Evolutionary conservation across 805 yeast species (phyloP).

Genomic region (Candida succiphila): DNA sequence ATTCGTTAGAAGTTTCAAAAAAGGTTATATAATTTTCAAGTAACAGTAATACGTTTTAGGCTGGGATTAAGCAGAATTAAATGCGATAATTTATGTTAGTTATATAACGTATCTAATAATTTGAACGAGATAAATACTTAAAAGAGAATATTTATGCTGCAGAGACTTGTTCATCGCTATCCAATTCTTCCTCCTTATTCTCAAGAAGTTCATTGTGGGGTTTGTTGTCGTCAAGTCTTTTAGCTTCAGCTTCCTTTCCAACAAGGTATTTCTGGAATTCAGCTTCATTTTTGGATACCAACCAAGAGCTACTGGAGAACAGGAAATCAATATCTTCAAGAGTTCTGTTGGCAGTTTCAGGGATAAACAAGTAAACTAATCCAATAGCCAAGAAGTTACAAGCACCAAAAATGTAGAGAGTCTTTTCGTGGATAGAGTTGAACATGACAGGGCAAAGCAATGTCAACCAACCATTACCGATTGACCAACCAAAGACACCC

Average conservation of each 20-base stretch:
- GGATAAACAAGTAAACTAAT: slow-evolving; percentile 25
- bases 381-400: slow-evolving; percentile 14
- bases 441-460: slow-evolving; percentile 23
- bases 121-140: neutral
- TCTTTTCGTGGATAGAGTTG: slow-evolving; percentile 17
- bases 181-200: neutral
- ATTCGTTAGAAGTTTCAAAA: no score
- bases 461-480: slow-evolving; percentile 26
- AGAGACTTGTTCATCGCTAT: neutral
- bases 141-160: neutral
- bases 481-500: slow-evolving; percentile 19
- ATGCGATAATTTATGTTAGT: no score
- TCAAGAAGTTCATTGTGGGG: neutral
- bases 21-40: no score
- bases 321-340: slow-evolving; percentile 34
- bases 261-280: slow-evolving; percentile 3
- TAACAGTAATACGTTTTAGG: no score
- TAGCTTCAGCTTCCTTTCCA: neutral
- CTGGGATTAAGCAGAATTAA: no score
- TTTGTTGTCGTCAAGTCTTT: neutral
- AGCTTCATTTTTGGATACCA: slow-evolving; percentile 7
- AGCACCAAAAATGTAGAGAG: slow-evolving; percentile 22
- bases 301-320: slow-evolving; percentile 4
- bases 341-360: slow-evolving; percentile 53
- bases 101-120: neutral